Percentiles rank a stretch among this genome's conserved stretches.
phyloP scores from a whole-genome alignment of 2,329 filamentous ascomycete genomes.

The Penicillium sp. region DNA sequence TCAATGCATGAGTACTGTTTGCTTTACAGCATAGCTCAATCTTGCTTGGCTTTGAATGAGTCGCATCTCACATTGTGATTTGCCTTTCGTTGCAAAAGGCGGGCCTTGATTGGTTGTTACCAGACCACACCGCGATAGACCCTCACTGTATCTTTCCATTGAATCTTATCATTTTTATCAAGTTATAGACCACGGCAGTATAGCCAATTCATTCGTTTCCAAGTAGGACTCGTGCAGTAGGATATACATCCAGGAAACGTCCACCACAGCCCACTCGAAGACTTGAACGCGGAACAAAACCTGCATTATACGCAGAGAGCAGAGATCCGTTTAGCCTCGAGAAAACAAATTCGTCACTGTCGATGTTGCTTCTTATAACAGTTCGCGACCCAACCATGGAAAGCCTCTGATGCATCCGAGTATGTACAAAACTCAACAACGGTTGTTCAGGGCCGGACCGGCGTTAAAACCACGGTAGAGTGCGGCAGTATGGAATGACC shows the following conservation, averaged over 20 bases:
- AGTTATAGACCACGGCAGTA: too few species aligned
- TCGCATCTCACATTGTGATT: slow-evolving; percentile 1
- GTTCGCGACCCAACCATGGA: slow-evolving; percentile 15
- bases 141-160: not conserved
- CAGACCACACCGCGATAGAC: not conserved
- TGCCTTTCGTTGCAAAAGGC: not conserved
- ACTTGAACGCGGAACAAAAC: not conserved
- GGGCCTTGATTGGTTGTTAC: not conserved
- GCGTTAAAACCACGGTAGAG: slow-evolving; percentile 17
- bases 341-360: slow-evolving; percentile 8
- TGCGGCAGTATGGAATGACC: slow-evolving; percentile 2
- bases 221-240: not conserved
- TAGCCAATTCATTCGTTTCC: too few species aligned
- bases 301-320: slow-evolving; percentile 6
- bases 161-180: not conserved
- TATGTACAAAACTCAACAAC: slow-evolving; percentile 18
- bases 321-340: slow-evolving; percentile 3
- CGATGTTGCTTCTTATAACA: slow-evolving; percentile 3
- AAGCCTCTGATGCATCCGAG: slow-evolving; percentile 5
- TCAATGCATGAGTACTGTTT: slow-evolving; percentile 1
- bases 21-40: not conserved
- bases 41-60: slow-evolving; percentile 3
- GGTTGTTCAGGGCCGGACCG: slow-evolving; percentile 24
- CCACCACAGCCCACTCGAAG: not conserved
- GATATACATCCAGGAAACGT: slow-evolving; percentile 3